Percentiles rank a stretch among this genome's conserved stretches.
These are phyloP conservation scores for Colletotrichum neosansevieriae DNA, from an alignment of 2,329 filamentous ascomycete genomes.

Conservation along the genomic window DNA sequence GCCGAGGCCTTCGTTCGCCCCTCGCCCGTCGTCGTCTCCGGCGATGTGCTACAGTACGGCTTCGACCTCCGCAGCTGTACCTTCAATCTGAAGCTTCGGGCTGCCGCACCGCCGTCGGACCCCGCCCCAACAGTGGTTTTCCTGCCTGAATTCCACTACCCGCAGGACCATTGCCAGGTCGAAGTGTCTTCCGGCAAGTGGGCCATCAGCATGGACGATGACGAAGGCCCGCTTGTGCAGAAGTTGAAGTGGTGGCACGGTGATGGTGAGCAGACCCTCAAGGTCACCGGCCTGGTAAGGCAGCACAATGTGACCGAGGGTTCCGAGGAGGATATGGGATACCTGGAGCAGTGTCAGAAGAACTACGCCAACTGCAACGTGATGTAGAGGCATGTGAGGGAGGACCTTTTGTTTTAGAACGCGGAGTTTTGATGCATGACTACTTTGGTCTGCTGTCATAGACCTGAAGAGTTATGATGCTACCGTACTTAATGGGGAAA, in stretches of 20 bases:
- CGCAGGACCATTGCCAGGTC: conserved; percentile 77
- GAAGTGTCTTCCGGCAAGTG: conserved; percentile 89
- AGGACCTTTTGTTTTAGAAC: too few species aligned
- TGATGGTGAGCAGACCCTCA: conserved; percentile 84
- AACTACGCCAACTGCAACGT: conserved; percentile 63
- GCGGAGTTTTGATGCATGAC: too few species aligned
- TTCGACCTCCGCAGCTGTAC: conserved; percentile 86
- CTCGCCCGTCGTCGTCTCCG: conserved; percentile 80
- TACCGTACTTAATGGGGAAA: too few species aligned
- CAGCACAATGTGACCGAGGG: conserved; percentile 68
- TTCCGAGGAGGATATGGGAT: conserved; percentile 79
- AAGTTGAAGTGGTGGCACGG: conserved; percentile 93
- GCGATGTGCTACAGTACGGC: conserved; percentile 76
- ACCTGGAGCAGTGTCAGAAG: conserved; percentile 76
- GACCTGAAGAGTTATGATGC: too few species aligned
- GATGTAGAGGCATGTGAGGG: conserved; percentile 55
- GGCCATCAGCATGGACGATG: conserved; percentile 82
- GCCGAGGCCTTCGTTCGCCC: conserved; percentile 95
- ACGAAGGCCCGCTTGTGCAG: conserved; percentile 77
- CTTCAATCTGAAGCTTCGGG: conserved; percentile 78
- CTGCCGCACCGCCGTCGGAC: conserved; percentile 65
- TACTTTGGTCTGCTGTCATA: too few species aligned
- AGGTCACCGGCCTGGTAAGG: conserved; percentile 78
- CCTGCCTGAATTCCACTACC: conserved; percentile 93
- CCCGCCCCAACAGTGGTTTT: conserved; percentile 84